A percentile compares a stretch with the other conserved stretches of the same genome.
Evolutionary conservation across 2,329 filamentous ascomycete species (phyloP).

Genomic region (Hyphodiscus sp.): DNA sequence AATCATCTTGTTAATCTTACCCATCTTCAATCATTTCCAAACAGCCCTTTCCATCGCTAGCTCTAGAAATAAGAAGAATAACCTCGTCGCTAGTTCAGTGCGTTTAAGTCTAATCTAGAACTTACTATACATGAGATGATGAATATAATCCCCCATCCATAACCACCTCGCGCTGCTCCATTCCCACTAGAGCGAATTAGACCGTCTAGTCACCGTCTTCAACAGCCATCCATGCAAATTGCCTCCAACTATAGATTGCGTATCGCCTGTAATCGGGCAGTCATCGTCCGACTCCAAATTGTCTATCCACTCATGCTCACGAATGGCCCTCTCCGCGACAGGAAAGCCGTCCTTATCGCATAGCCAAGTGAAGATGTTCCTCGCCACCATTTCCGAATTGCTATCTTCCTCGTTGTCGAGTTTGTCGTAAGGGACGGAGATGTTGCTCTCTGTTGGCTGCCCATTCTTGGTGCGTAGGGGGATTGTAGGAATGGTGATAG

Average conservation of each 20-base stretch:
- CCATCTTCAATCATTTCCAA: too few relatives aligned
- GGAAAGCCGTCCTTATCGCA: conserved; percentile 26
- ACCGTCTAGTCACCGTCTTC: conserved; percentile 13
- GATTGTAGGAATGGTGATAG: conserved; percentile 4
- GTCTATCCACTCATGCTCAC: conserved; percentile 28
- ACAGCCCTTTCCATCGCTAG: too few relatives aligned
- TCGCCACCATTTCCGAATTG: conserved; percentile 23
- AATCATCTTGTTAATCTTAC: too few relatives aligned
- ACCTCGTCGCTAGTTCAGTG: too few relatives aligned
- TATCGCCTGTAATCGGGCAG: conserved; percentile 13
- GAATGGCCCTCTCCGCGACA: conserved; percentile 25
- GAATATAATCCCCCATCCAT: too few relatives aligned
- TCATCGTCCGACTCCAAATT: conserved; percentile 17
- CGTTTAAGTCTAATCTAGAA: too few relatives aligned
- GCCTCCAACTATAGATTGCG: conserved; percentile 11
- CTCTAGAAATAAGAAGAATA: too few relatives aligned
- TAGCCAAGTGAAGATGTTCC: conserved; percentile 29
- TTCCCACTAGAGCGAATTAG: conserved; percentile 17
- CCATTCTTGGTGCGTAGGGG: conserved; percentile 11
- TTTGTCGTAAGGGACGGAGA: conserved; percentile 13
- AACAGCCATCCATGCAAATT: conserved; percentile 19
- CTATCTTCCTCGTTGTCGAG: conserved; percentile 21
- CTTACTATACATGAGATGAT: too few relatives aligned
- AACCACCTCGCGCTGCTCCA: too few relatives aligned
- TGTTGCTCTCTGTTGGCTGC: conserved; percentile 6